Percentiles rank a stretch among this genome's conserved stretches.
Conservation (phyloP, 495 filamentous ascomycete genomes). For the Talaromyces borbonicus region DNA sequence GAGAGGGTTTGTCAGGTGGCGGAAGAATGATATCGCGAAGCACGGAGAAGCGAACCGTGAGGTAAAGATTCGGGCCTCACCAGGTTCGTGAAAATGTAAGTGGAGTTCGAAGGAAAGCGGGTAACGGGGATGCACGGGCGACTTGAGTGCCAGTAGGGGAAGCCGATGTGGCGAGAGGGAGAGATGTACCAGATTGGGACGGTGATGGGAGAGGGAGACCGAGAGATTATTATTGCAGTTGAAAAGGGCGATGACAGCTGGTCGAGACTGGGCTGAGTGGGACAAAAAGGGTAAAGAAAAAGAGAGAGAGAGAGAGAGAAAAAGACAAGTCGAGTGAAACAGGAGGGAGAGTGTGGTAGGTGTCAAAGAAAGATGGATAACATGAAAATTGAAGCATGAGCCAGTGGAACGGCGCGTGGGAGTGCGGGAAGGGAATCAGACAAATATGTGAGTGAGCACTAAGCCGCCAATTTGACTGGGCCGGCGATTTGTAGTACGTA, state of each 20-base stretch:
- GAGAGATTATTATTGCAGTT: background rate
- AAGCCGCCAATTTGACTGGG: too few species aligned
- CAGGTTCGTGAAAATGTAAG: background rate
- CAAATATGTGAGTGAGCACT: background rate
- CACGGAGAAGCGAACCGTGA: background rate
- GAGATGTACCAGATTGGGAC: background rate
- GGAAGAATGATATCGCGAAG: background rate
- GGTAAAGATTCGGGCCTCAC: background rate
- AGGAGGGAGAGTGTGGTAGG: background rate
- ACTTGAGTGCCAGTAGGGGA: slow-evolving; percentile 3
- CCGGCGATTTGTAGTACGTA: background rate
- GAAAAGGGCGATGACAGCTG: slow-evolving; percentile 13
- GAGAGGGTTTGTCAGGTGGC: too few species aligned
- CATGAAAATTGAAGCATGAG: background rate
- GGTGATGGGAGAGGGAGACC: background rate
- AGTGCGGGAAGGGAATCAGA: background rate
- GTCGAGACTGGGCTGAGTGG: too few species aligned
- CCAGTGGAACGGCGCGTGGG: background rate
- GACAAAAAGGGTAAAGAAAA: slow-evolving; percentile 13
- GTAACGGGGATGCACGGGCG: background rate
- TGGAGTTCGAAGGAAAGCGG: slow-evolving; percentile 1
- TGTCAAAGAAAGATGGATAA: background rate
- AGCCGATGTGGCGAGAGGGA: slow-evolving; percentile 7
- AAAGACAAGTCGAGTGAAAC: slow-evolving; percentile 6
- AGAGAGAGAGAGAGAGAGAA: slow-evolving; percentile 2